Conservation (phyloP, 768 basidiomycete genomes). For the Leccinellum rugosiceps region DNA sequence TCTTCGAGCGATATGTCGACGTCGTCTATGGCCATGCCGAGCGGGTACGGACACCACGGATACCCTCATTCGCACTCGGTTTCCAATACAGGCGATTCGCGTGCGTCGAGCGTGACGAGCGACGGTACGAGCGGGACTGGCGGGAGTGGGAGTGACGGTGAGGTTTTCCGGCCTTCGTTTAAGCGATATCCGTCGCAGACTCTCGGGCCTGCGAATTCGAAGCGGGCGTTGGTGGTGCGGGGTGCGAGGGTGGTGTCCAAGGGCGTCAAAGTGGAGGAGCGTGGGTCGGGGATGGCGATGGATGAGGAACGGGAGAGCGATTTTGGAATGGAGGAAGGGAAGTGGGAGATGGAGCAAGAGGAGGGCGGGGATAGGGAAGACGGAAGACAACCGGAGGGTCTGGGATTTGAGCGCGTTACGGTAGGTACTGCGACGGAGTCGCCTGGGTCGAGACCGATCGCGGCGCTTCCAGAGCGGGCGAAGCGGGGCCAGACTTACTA, state of each 20-base stretch:
- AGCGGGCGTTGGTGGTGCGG: constrained; percentile 46
- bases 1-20: background rate
- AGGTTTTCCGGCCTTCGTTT: constrained; percentile 55
- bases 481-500: constrained; percentile 15
- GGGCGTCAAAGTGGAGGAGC: constrained; percentile 4
- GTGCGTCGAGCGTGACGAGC: constrained; percentile 30
- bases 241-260: constrained; percentile 7
- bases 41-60: background rate
- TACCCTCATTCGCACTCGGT: constrained; percentile 5
- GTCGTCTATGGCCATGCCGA: constrained; percentile 14
- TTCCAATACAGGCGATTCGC: constrained; percentile 8
- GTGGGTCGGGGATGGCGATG: background rate
- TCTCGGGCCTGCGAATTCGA: constrained; percentile 56
- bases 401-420: background rate
- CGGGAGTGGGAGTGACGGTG: constrained; percentile 31
- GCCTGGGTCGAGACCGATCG: constrained; percentile 25
- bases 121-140: constrained; percentile 30
- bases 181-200: constrained; percentile 75
- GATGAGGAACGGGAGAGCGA: background rate
- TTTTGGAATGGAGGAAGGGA: background rate
- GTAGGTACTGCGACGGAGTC: constrained; percentile 19
- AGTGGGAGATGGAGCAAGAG: background rate
- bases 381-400: background rate
- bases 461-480: constrained; percentile 31
- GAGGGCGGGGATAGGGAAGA: background rate